Conservation (phyloP, 345 rosid genomes). For the Ceriops decandra region DNA sequence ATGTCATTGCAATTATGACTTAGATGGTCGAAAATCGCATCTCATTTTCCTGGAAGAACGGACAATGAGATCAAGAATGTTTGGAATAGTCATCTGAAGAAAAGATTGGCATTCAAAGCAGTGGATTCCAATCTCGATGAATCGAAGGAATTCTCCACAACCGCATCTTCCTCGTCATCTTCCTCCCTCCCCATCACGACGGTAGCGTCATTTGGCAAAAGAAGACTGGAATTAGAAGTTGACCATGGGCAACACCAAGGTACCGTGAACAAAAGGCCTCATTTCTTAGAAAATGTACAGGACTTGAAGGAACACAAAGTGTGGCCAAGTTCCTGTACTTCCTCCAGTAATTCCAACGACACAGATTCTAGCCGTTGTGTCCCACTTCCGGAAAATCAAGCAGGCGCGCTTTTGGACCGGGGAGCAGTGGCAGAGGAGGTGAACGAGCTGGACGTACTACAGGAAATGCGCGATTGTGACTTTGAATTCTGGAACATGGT, state of each 20-base stretch:
- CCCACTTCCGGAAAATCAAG: conserved; percentile 13
- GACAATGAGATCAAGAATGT: conserved; percentile 94
- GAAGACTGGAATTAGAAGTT: not conserved
- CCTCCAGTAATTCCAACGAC: conserved; percentile 35
- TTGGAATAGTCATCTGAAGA: conserved; percentile 88
- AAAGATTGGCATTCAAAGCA: conserved; percentile 27
- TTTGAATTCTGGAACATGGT: conserved; percentile 69
- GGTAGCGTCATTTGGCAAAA: conserved; percentile 5
- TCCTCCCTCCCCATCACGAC: conserved; percentile 22
- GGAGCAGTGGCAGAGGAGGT: conserved; percentile 43
- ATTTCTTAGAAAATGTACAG: not conserved
- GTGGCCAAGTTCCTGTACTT: conserved; percentile 32
- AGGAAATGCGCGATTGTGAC: conserved; percentile 35
- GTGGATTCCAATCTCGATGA: conserved; percentile 14
- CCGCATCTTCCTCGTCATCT: conserved; percentile 22
- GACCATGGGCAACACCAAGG: conserved; percentile 15
- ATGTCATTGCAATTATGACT: not conserved
- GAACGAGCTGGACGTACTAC: conserved; percentile 42
- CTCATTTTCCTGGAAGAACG: conserved; percentile 76
- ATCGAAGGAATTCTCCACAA: conserved; percentile 21
- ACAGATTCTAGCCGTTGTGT: conserved; percentile 18
- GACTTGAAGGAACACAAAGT: conserved; percentile 27
- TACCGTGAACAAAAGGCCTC: conserved; percentile 23
- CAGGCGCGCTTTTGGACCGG: conserved; percentile 8
- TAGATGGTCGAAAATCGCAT: conserved; percentile 94